Evolutionary conservation across 169 alveolate genomes (phyloP), one percentile per base, ranked within the genome.

Genomic region (Eimeria acervulina): DNA sequence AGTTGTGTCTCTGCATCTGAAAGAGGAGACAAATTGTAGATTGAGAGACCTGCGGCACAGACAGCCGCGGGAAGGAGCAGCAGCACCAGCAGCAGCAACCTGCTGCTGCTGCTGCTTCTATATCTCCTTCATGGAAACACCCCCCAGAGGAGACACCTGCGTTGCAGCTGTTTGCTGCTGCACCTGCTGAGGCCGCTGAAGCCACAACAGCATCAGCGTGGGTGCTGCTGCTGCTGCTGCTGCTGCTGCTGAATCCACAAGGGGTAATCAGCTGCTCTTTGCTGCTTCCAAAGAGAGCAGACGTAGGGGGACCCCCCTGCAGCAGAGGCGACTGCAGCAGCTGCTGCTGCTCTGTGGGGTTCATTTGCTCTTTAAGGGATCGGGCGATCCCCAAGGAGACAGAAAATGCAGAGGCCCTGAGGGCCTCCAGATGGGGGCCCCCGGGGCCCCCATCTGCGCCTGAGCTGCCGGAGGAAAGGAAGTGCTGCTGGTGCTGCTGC

Each of bases 11-110:
- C 55, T 87, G 94, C 40, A 87, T 47, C 3, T 36, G 55, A 38
- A 87, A 87, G 59, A 87, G 94, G 26, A 12, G 38, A 21, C 80
- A 52, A 21, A 87, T 87, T 66, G 94, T 87, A 66, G 17, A 61
- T 55, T 10, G 66, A 40, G 68, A 66, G 12, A 87, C 94, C 31
- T 87, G 84, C 26, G 94, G 94, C 10, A 61, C 19, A 26, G 94
- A 31, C 33, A 88, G 59, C 51, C 76, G 76, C 19, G 95, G 95
- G 83, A 88, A 88, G 31, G 42, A 7, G 83, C 95, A 55, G 95
- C 95, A 88, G 95, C 95, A 88, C 47, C 74, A 15, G 44, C 95
- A 55, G 66, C 66, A 55, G 66, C 66, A 55, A 13, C 66, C 66
- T 55, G 66, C 66, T 55, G 66, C 66, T 36, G 83, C 31, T 42